A percentile compares a stretch with the other conserved stretches of the same genome.
Conservation (phyloP, 176 grass and related monocot genomes). For the Typha latifolia region DNA sequence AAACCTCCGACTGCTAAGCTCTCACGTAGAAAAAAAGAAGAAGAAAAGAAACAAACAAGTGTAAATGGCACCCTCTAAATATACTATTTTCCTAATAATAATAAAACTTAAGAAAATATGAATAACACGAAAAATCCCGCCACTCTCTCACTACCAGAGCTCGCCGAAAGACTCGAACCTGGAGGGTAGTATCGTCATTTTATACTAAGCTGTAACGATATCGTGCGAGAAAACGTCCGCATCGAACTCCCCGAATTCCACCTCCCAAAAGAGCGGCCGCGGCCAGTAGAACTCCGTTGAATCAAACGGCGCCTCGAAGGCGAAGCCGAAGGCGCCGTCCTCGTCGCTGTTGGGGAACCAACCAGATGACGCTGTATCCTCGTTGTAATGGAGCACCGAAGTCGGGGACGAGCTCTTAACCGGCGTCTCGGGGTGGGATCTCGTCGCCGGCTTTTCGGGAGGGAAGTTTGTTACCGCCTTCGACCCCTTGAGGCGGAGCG, state of each 20-base stretch:
- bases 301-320: not conserved
- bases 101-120: too few species aligned
- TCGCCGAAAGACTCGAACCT: too few species aligned
- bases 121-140: too few species aligned
- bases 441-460: not conserved
- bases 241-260: conserved; percentile 1
- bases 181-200: too few species aligned
- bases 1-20: too few species aligned
- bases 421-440: too few species aligned
- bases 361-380: not conserved
- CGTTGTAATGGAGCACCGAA: conserved; percentile 5
- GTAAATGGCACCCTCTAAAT: too few species aligned
- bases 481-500: conserved; percentile 37
- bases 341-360: not conserved
- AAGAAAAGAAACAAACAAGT: too few species aligned
- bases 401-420: not conserved
- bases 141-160: too few species aligned
- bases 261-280: not conserved
- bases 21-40: too few species aligned
- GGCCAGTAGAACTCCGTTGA: conserved; percentile 1
- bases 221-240: conserved; percentile 2
- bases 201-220: too few species aligned
- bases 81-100: too few species aligned
- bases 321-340: not conserved
- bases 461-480: conserved; percentile 40